Conservation (phyloP, 208 protist genomes). For the Trypanosoma congolense region DNA sequence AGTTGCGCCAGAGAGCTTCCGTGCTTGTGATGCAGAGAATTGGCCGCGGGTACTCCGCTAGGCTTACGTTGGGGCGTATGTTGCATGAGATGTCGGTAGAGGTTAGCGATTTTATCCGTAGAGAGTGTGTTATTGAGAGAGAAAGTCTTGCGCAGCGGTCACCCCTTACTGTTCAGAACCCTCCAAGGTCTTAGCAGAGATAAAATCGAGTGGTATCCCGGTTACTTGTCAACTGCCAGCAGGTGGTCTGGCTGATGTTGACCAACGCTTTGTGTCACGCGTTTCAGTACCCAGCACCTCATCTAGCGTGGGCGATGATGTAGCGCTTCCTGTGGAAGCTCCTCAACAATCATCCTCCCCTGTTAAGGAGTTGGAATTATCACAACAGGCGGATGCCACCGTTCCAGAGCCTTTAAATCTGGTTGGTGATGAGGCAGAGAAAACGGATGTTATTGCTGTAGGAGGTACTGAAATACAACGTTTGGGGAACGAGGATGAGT, state of each 20-base stretch:
- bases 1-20: constrained; percentile 4
- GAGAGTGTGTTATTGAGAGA: constrained; percentile 5
- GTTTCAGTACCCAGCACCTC: neutral
- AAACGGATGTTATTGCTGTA: too few species aligned
- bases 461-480: too few species aligned
- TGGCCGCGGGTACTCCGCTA: constrained; percentile 51
- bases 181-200: neutral
- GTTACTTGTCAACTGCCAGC: constrained; percentile 3
- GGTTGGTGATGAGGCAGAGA: neutral
- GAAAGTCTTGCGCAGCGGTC: neutral
- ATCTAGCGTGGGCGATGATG: neutral
- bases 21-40: constrained; percentile 42
- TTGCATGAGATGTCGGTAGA: constrained; percentile 29
- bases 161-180: neutral
- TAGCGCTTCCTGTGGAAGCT: neutral
- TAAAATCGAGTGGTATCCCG: constrained; percentile 7
- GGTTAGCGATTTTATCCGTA: constrained; percentile 16
- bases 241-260: constrained; percentile 2
- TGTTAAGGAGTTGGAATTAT: neutral
- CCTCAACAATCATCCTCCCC: neutral
- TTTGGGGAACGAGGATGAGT: too few species aligned
- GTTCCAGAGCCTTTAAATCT: neutral
- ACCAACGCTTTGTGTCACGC: neutral
- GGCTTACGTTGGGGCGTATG: constrained; percentile 26
- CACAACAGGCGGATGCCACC: neutral